A percentile compares a stretch with the other conserved stretches of the same genome.
phyloP scores from a whole-genome alignment of 176 grass and related monocot genomes.

The Ensete ventricosum region DNA sequence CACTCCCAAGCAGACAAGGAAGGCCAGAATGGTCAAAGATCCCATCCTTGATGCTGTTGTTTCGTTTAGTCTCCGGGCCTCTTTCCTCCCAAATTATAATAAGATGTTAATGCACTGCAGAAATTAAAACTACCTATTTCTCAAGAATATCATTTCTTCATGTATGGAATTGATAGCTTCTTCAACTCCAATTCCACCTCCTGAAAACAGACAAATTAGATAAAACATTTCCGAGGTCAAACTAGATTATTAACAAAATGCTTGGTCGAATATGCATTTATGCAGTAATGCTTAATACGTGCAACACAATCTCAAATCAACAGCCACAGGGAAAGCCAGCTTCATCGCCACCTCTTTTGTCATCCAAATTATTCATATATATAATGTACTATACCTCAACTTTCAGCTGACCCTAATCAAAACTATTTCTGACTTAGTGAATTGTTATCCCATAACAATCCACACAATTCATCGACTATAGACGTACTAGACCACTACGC shows the following conservation, averaged over 20 bases:
- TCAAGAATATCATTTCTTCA: slow-evolving; percentile 49
- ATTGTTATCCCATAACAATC: too few relatives aligned
- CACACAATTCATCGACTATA: too few relatives aligned
- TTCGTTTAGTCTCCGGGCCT: slow-evolving; percentile 36
- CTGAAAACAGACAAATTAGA: slow-evolving; percentile 14
- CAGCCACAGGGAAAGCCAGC: not conserved
- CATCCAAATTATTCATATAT: too few relatives aligned
- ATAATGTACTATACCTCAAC: too few relatives aligned
- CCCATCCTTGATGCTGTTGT: slow-evolving; percentile 34
- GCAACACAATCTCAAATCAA: not conserved
- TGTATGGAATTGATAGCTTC: slow-evolving; percentile 38
- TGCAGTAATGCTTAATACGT: not conserved
- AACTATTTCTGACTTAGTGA: too few relatives aligned
- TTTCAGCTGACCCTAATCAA: too few relatives aligned
- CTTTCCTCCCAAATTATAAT: slow-evolving; percentile 21
- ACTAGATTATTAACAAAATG: not conserved
- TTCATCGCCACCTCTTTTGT: too few relatives aligned
- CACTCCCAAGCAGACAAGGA: slow-evolving; percentile 38
- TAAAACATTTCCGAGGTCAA: not conserved
- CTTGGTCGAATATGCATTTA: not conserved
- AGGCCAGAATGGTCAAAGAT: slow-evolving; percentile 33
- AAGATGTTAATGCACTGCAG: not conserved
- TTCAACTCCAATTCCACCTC: slow-evolving; percentile 32
- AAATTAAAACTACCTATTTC: slow-evolving; percentile 18
- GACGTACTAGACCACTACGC: too few relatives aligned